phyloP scores from a whole-genome alignment of 768 basidiomycete genomes.

The Hemileccinum impolitum region DNA sequence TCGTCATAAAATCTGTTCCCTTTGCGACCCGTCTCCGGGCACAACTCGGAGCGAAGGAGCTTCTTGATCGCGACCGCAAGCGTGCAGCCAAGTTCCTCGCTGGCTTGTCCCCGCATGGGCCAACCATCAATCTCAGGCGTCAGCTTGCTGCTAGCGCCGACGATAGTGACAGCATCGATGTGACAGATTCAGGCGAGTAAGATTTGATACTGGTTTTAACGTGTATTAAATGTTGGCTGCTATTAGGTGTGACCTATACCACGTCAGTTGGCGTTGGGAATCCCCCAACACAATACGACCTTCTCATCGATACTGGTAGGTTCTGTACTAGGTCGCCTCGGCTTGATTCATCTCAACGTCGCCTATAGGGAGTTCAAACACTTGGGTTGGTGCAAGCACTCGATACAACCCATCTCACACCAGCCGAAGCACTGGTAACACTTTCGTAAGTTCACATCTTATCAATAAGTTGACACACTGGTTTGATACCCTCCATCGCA shows the following conservation, averaged over 20 bases:
- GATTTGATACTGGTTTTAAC: background rate
- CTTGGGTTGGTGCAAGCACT: slow-evolving; percentile 54
- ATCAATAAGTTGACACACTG: background rate
- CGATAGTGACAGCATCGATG: slow-evolving; percentile 41
- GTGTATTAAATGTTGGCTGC: background rate
- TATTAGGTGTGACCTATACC: slow-evolving; percentile 53
- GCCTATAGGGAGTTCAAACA: slow-evolving; percentile 42
- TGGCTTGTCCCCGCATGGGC: slow-evolving; percentile 54
- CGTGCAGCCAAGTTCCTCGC: slow-evolving; percentile 55
- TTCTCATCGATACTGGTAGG: slow-evolving; percentile 58
- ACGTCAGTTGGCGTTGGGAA: slow-evolving; percentile 49
- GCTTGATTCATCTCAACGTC: background rate
- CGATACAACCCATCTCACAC: slow-evolving; percentile 45
- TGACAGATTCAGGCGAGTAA: slow-evolving; percentile 48
- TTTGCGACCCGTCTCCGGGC: slow-evolving; percentile 43
- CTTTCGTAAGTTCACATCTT: slow-evolving; percentile 28
- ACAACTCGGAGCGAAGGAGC: slow-evolving; percentile 40
- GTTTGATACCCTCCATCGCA: slow-evolving; percentile 15
- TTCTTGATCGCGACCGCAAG: slow-evolving; percentile 50
- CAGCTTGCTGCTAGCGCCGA: slow-evolving; percentile 9
- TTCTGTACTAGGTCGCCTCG: background rate
- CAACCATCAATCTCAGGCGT: slow-evolving; percentile 30
- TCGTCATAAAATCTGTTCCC: slow-evolving; percentile 38
- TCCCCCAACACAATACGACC: slow-evolving; percentile 46
- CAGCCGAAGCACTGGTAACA: slow-evolving; percentile 38